Conservation (phyloP, 805 yeast species). For the Wickerhamiella cacticola region DNA sequence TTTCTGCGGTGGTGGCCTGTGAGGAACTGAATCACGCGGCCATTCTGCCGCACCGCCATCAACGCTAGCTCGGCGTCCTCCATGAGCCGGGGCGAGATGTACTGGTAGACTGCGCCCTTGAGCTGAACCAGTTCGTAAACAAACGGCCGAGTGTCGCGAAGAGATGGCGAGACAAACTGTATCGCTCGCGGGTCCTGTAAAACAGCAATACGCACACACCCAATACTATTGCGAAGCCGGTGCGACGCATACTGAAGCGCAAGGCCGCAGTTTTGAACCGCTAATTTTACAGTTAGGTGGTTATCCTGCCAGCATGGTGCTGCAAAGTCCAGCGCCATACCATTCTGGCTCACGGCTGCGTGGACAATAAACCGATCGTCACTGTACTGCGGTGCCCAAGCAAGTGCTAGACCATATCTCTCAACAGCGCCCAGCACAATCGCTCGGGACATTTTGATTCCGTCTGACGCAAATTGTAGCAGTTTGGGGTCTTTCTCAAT, state of each 20-base stretch:
- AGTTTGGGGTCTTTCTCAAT: neutral
- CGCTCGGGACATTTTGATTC: neutral
- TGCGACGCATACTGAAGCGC: neutral
- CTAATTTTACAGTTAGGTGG: neutral
- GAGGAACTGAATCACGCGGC: neutral
- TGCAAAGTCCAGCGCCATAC: neutral
- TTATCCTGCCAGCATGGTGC: neutral
- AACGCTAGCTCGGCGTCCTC: neutral
- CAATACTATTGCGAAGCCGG: neutral
- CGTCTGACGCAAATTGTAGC: neutral
- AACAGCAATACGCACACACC: neutral
- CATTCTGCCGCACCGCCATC: neutral
- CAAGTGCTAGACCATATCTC: neutral
- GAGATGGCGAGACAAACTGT: neutral
- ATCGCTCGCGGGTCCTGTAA: neutral
- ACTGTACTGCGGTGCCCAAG: neutral
- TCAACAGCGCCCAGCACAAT: neutral
- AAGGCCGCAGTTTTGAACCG: neutral
- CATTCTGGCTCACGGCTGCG: neutral
- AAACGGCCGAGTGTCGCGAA: neutral
- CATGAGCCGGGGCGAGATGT: neutral
- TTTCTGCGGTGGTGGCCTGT: neutral
- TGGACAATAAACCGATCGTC: neutral
- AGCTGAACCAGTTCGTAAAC: neutral
- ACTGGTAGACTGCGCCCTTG: neutral